phyloP scores from a whole-genome alignment of 345 rosid genomes.

The Sonneratia alba region DNA sequence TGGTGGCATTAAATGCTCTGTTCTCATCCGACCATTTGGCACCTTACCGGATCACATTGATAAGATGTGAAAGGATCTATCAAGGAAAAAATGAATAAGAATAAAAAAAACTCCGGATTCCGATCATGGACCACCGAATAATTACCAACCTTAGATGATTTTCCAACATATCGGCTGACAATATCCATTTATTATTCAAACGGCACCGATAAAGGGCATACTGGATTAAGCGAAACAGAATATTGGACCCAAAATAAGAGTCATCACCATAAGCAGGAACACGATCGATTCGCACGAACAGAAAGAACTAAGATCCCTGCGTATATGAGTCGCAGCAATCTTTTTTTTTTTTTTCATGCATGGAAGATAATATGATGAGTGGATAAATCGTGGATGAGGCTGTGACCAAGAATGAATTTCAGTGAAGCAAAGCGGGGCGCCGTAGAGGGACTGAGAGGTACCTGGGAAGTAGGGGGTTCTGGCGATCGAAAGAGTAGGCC shows the following conservation, averaged over 20 bases:
- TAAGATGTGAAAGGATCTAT: not conserved
- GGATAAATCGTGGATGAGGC: not conserved
- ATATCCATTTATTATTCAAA: too few species aligned
- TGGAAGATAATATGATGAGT: not conserved
- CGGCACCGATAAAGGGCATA: not conserved
- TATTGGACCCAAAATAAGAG: not conserved
- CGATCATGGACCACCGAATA: not conserved
- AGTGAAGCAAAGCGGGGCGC: not conserved
- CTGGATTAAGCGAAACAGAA: not conserved
- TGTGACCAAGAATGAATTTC: not conserved
- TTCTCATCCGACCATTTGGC: not conserved
- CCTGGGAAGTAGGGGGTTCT: slow-evolving; percentile 92
- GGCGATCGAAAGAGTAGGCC: slow-evolving; percentile 59
- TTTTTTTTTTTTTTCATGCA: not conserved
- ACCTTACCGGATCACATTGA: not conserved
- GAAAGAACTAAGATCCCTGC: not conserved
- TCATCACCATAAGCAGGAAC: not conserved
- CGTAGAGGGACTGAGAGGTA: slow-evolving; percentile 5
- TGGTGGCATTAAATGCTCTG: not conserved
- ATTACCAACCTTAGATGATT: too few species aligned
- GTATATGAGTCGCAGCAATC: not conserved
- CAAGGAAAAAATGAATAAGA: too few species aligned
- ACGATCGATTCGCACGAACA: not conserved
- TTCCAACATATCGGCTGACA: too few species aligned
- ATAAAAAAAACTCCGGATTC: not conserved